phyloP scores from a whole-genome alignment of 108 stramenopile genomes.

The Craspedostauros australis region DNA sequence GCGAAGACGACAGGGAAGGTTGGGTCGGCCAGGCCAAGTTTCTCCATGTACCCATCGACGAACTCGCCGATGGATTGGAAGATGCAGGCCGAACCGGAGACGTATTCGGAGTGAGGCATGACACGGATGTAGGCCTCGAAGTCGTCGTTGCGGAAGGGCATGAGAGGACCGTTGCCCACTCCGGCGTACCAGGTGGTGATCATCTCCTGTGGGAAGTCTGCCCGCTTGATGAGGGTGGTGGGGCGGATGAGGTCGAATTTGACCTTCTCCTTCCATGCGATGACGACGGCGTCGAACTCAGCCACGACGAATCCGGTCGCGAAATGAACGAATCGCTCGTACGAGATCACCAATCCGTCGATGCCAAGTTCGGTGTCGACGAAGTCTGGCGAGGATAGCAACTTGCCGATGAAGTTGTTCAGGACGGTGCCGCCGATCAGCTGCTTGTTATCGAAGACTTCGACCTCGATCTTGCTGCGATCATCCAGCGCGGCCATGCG shows the following conservation, averaged over 20 bases:
- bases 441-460: slow-evolving; percentile 31
- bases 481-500: slow-evolving; percentile 24
- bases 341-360: neutral
- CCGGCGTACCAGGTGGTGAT: slow-evolving; percentile 14
- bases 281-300: slow-evolving; percentile 7
- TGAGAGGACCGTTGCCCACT: no score
- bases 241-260: slow-evolving; percentile 16
- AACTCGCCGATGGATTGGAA: no score
- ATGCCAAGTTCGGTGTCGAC: neutral
- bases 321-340: slow-evolving; percentile 4
- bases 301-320: neutral
- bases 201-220: neutral
- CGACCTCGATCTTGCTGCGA: slow-evolving; percentile 26
- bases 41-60: neutral
- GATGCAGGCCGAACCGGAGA: no score
- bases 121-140: slow-evolving; percentile 22
- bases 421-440: slow-evolving; percentile 4
- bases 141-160: slow-evolving; percentile 1
- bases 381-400: neutral
- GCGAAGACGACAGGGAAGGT: neutral
- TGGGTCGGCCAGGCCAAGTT: neutral
- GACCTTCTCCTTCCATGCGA: slow-evolving; percentile 28
- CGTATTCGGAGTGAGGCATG: slow-evolving; percentile 26
- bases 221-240: slow-evolving; percentile 12
- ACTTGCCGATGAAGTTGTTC: slow-evolving; percentile 6